Base-by-base conservation (phyloP, 768 basidiomycete species). In the Russula virescens region DNA sequence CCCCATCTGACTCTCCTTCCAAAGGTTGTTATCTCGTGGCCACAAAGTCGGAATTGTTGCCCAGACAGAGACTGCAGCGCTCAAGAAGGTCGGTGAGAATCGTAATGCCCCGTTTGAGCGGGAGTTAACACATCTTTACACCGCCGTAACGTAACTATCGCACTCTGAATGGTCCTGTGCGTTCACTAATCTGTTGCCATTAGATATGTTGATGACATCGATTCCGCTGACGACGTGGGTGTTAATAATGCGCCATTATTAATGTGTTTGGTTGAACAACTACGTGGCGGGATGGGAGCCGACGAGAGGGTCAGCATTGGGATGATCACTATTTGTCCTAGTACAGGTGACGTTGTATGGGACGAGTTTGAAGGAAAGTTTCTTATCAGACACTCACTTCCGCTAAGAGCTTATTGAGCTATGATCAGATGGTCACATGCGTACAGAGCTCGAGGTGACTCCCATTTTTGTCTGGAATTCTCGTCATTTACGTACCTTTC, bases 301-400 rank as follows among this genome's bases (percentile, higher is more conserved):
- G 79, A 81, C 59, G 81, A 82, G 56, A 73, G 75, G 26, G 80
- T 80, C 2, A 61, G 59, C 35, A 79, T 98, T 45, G 87, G 87
- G 9, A 78, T 98, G 73, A 79, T 98, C 38, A 82, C 84, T 18
- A 85, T 97, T 18, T 84, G 85, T 60, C 91, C 94, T 0, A 86
- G 86, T 51, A 97, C 94, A 0, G 96, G 96, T 1, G 95, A 97
- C 66, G 88, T 99, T 3, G 76, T 93, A 2, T 98, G 92, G 85
- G 96, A 99, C 69, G 84, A 91, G 59, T 96, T 95, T 69, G 80
- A 89, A 57, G 94, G 91, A 87, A 69, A 56, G 69, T 55, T 45
- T 46, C 38, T 57, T 35, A 35, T 45, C 50, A 38, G 34, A 14
- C 21, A 34, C 55, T n/a, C 52, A 16, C 40, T 48, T 31, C 42